Percentiles rank a stretch among this genome's conserved stretches.
Evolutionary conservation across 108 stramenopile genomes (phyloP).

Genomic region (Fragilariopsis cylindrus): DNA sequence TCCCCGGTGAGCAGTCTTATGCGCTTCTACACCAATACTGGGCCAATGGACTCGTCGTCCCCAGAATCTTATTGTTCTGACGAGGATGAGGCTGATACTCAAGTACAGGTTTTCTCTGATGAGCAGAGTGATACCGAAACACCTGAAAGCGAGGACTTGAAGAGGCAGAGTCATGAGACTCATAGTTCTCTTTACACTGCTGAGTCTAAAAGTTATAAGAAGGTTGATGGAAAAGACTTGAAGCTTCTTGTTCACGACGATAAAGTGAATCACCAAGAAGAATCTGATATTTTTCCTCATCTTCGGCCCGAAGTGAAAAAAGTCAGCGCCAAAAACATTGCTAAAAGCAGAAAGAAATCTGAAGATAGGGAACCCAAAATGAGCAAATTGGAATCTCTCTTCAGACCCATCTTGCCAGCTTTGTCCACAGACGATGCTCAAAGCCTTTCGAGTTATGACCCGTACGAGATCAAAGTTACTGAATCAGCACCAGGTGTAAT

Average conservation of each 20-base stretch:
- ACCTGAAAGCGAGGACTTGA: not conserved
- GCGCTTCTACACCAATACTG: constrained; percentile 18
- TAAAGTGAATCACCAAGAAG: not conserved
- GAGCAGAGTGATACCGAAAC: not conserved
- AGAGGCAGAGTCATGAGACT: constrained; percentile 7
- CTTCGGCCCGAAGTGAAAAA: not conserved
- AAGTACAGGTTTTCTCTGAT: constrained; percentile 7
- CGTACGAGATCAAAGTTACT: constrained; percentile 41
- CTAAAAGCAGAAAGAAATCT: not conserved
- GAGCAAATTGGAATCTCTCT: constrained; percentile 44
- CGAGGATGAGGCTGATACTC: not conserved
- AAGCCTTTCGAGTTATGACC: constrained; percentile 26
- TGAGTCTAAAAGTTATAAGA: constrained; percentile 13
- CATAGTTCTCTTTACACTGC: constrained; percentile 10
- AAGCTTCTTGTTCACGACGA: constrained; percentile 1
- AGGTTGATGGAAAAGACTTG: constrained; percentile 3
- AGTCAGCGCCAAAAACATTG: not conserved
- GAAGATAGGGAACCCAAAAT: constrained; percentile 9
- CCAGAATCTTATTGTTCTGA: constrained; percentile 10
- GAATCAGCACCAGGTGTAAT: constrained; percentile 42
- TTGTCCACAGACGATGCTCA: constrained; percentile 39
- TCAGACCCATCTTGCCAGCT: constrained; percentile 37
- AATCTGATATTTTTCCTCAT: not conserved
- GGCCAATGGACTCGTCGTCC: constrained; percentile 17
- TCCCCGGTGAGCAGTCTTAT: constrained; percentile 17